Base-by-base conservation (phyloP, 192 early-diverging fungal species). In the Entophlyctis helioformis region DNA sequence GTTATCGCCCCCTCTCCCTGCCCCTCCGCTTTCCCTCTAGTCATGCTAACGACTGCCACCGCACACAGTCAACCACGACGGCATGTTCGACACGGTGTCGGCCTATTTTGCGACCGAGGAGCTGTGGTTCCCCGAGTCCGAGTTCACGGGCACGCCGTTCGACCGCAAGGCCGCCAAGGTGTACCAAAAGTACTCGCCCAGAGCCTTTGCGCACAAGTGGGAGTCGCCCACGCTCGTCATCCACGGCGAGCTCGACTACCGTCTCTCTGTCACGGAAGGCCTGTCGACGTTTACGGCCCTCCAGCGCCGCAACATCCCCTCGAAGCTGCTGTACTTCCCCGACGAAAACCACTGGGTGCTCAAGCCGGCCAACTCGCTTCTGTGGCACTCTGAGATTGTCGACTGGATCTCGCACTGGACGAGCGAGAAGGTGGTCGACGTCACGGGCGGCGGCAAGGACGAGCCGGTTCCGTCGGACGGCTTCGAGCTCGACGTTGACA, bases 201-300 rank as follows among this genome's bases (percentile, higher is more conserved):
- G 73, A 53, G 69, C 72, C 35, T 71, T 67, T 54, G 83, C 81
- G 0, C 59, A 69, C n/a, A 67, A 71, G 37, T 85, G 83, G 75
- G 69, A 67, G 28, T 87, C 87, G 1, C 87, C 87, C 1, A 85
- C 84, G 1, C 62, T 89, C 39, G 72, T 87, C 37, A 76, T 85
- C 36, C 87, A 89, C 36, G 81, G 83, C 43, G 74, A 69, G 50
- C 44, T 59, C 42, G 60, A 60, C 40, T 61, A 52, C 41, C 46
- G 87, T n/a, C 55, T 87, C 18, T 60, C 82, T 8, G 62, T 78
- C 18, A 72, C 67, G 25, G 78, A 89, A 56, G 84, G 82, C 6
- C 49, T 89, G 22, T 53, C 76, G 10, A 65, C 80, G 1, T 89
- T 86, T 59, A 79, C 87, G 0, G 74, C 83, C 32, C 60, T 89